Conservation (phyloP, 768 basidiomycete genomes). For the Lactarius akahatsu region DNA sequence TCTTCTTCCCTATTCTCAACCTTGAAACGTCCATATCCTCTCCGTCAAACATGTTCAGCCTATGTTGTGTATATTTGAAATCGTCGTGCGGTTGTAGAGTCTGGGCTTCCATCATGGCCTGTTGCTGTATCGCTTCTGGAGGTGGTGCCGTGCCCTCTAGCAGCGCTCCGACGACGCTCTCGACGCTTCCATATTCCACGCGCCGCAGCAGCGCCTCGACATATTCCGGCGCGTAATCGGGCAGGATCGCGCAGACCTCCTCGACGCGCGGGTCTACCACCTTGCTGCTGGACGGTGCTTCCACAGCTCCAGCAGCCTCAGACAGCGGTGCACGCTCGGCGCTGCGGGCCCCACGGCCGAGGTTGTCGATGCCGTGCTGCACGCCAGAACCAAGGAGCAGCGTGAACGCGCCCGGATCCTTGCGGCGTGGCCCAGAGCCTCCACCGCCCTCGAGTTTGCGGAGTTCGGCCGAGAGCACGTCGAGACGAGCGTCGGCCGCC, state of each 20-base stretch:
- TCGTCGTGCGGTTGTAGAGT: conserved; percentile 19
- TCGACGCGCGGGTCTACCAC: conserved; percentile 58
- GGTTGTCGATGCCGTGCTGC: conserved; percentile 41
- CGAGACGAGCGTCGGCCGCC: conserved; percentile 54
- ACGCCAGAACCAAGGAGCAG: conserved; percentile 62
- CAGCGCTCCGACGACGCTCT: conserved; percentile 67
- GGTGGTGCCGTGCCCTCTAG: conserved; percentile 68
- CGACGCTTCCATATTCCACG: conserved; percentile 49
- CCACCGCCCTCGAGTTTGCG: conserved; percentile 38
- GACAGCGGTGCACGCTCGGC: conserved; percentile 10
- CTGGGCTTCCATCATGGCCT: conserved; percentile 27
- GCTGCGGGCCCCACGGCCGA: conserved; percentile 34
- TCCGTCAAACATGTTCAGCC: conserved; percentile 76
- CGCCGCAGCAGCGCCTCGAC: conserved; percentile 56
- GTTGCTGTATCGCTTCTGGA: conserved; percentile 34
- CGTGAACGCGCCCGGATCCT: conserved; percentile 56
- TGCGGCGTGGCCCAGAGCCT: conserved; percentile 13
- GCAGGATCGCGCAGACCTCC: conserved; percentile 76
- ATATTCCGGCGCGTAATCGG: conserved; percentile 56
- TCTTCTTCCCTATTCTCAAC: conserved; percentile 65
- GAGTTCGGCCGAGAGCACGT: conserved; percentile 55
- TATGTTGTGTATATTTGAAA: conserved; percentile 41
- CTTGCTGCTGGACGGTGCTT: conserved; percentile 34
- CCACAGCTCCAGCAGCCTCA: conserved; percentile 11
- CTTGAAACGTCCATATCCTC: conserved; percentile 63